Evolutionary conservation across 176 grass and related monocot species (phyloP).

Genomic region (Themeda triandra): DNA sequence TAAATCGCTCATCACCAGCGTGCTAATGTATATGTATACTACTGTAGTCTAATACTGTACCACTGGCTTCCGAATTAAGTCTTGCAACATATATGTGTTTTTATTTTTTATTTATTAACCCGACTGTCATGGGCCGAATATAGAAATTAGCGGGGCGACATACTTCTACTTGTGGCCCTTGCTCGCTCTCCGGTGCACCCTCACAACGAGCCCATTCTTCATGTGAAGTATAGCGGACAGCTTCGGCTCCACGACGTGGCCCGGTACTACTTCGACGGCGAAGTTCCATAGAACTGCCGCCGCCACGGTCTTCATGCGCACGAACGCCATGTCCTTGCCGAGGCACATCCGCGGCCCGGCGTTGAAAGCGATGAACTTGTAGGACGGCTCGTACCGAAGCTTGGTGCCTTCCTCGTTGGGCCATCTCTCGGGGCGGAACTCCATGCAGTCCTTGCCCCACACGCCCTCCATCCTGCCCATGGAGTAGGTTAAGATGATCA

Average conservation of each 20-base stretch:
- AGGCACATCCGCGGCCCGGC: conserved; percentile 61
- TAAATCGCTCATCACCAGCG: too few species aligned
- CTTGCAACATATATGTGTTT: too few species aligned
- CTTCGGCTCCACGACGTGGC: conserved; percentile 59
- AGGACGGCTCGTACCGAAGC: conserved; percentile 29
- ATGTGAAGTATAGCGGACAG: conserved; percentile 68
- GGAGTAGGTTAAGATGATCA: too few species aligned
- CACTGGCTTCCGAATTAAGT: too few species aligned
- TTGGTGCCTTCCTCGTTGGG: conserved; percentile 23
- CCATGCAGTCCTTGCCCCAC: not conserved
- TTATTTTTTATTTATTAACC: too few species aligned
- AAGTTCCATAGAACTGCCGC: conserved; percentile 61
- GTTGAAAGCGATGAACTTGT: conserved; percentile 83
- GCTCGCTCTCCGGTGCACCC: too few species aligned
- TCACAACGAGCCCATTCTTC: conserved; percentile 74
- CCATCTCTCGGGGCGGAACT: conserved; percentile 48
- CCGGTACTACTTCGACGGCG: conserved; percentile 36
- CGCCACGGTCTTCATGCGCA: conserved; percentile 56
- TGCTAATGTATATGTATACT: too few species aligned
- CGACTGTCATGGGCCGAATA: too few species aligned
- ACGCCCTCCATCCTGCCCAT: too few species aligned
- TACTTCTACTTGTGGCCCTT: too few species aligned
- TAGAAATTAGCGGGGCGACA: too few species aligned
- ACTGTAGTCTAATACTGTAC: too few species aligned
- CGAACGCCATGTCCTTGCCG: conserved; percentile 77